Percentiles rank a stretch among this genome's conserved stretches.
phyloP scores from a whole-genome alignment of 2,329 filamentous ascomycete genomes.

The Sordariomycetes sp. region DNA sequence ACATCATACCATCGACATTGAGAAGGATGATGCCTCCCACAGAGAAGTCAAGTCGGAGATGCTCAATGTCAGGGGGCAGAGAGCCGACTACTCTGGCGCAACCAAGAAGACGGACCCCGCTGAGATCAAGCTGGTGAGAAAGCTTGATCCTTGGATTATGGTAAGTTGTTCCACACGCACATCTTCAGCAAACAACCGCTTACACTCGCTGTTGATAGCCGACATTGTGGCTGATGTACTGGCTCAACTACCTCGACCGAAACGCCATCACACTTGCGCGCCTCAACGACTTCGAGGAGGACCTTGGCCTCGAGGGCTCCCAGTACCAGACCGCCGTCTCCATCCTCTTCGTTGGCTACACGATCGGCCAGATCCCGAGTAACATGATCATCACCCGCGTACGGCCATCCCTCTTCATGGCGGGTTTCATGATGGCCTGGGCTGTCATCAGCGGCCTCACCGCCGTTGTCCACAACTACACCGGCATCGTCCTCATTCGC shows the following conservation, averaged over 20 bases:
- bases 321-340: constrained; percentile 35
- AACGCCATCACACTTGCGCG: constrained; percentile 32
- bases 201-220: not conserved
- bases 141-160: constrained; percentile 4
- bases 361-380: constrained; percentile 24
- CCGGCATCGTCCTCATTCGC: constrained; percentile 17
- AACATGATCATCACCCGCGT: constrained; percentile 30
- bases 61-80: not conserved
- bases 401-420: constrained; percentile 25
- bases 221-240: constrained; percentile 18
- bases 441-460: constrained; percentile 21
- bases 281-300: constrained; percentile 28
- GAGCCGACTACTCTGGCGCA: not conserved
- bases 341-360: constrained; percentile 26
- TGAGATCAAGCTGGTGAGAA: constrained; percentile 1
- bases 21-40: not conserved
- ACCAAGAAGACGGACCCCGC: not conserved
- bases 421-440: constrained; percentile 26
- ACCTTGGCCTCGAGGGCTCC: constrained; percentile 38
- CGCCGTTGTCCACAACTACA: constrained; percentile 19
- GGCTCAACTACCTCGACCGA: constrained; percentile 27
- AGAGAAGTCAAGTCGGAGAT: not conserved
- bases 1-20: not conserved
- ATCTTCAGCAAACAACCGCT: not conserved
- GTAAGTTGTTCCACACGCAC: not conserved